Conservation (phyloP, 2,329 filamentous ascomycete species). For the Hypoxylon sp. region DNA sequence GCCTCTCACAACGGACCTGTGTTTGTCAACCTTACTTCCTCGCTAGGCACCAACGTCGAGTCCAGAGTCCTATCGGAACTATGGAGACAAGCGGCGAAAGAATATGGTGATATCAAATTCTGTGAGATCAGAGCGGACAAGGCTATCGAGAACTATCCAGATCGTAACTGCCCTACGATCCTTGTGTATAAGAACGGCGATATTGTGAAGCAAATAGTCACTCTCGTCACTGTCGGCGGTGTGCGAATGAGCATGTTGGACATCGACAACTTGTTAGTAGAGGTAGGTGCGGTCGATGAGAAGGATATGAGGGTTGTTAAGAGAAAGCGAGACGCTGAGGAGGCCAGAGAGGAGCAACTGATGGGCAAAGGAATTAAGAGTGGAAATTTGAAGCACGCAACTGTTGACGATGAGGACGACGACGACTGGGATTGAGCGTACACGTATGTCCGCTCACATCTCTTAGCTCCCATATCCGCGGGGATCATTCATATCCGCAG, state of each 20-base stretch:
- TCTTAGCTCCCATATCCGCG: neutral
- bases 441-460: constrained; percentile 2
- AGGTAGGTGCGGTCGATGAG: constrained; percentile 83
- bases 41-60: constrained; percentile 84
- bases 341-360: constrained; percentile 71
- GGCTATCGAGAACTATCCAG: constrained; percentile 97
- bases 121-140: constrained; percentile 93
- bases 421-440: constrained; percentile 73
- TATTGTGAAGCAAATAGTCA: constrained; percentile 93
- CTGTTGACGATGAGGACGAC: constrained; percentile 60
- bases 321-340: constrained; percentile 71
- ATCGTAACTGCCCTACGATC: constrained; percentile 94
- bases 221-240: constrained; percentile 83
- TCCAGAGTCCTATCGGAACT: constrained; percentile 86
- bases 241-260: constrained; percentile 78
- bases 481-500: constrained; percentile 9
- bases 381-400: constrained; percentile 64
- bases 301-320: constrained; percentile 84
- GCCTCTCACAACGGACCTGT: constrained; percentile 79
- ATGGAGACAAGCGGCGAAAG: constrained; percentile 85
- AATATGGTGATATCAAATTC: constrained; percentile 97
- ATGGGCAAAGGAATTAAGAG: constrained; percentile 67
- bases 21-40: constrained; percentile 86
- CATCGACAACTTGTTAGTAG: constrained; percentile 84
- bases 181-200: constrained; percentile 93